Evolutionary conservation across 2,329 filamentous ascomycete species (phyloP).

Genomic region (Ophiosphaerella herpotricha): DNA sequence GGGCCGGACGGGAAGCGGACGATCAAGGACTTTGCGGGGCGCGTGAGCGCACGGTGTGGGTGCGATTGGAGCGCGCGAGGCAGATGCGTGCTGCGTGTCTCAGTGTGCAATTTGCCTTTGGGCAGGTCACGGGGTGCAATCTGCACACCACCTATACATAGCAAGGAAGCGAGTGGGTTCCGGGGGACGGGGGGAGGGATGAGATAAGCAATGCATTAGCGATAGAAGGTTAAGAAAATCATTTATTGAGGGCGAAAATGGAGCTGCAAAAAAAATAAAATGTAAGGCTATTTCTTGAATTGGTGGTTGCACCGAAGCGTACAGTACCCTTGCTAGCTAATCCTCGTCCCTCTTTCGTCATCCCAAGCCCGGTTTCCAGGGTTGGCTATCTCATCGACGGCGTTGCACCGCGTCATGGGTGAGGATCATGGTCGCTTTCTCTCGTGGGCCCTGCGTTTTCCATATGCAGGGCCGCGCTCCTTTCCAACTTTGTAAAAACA

Average conservation of each 20-base stretch:
- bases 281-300: slow-evolving; percentile 13
- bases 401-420: slow-evolving; percentile 15
- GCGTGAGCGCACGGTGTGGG: too few species aligned
- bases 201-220: too few species aligned
- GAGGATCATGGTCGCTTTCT: slow-evolving; percentile 7
- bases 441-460: background rate
- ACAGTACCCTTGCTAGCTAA: slow-evolving; percentile 8
- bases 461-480: slow-evolving; percentile 4
- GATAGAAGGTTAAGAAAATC: too few species aligned
- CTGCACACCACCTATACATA: too few species aligned
- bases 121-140: too few species aligned
- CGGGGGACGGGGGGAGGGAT: too few species aligned
- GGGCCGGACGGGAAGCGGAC: too few species aligned
- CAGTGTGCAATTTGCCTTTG: too few species aligned
- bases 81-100: too few species aligned
- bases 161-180: too few species aligned
- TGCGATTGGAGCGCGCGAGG: too few species aligned
- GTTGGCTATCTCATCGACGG: slow-evolving; percentile 2
- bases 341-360: slow-evolving; percentile 10
- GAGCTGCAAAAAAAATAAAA: slow-evolving; percentile 15
- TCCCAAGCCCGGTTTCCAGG: slow-evolving; percentile 7
- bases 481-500: slow-evolving; percentile 7
- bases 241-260: slow-evolving; percentile 2
- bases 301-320: slow-evolving; percentile 3
- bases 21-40: too few species aligned